Evolutionary conservation across 2,329 filamentous ascomycete species (phyloP).

Genomic region (Talaromyces funiculosus): DNA sequence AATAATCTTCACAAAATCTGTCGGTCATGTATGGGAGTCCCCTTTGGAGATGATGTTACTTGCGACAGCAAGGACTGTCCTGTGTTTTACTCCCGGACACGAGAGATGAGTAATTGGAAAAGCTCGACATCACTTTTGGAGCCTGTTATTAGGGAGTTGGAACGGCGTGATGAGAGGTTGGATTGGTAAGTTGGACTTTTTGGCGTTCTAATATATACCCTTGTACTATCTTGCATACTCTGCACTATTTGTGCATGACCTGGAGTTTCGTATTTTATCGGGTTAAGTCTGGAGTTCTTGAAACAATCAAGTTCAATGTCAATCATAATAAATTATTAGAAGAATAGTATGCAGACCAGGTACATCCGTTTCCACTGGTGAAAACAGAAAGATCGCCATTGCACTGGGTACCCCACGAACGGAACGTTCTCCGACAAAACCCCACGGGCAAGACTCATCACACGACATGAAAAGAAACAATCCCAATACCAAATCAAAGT

Average conservation of each 20-base stretch:
- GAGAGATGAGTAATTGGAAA: conserved; percentile 32
- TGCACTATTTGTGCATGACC: background rate
- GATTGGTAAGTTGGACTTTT: conserved; percentile 28
- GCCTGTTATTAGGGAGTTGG: conserved; percentile 34
- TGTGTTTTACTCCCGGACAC: conserved; percentile 65
- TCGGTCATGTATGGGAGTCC: conserved; percentile 68
- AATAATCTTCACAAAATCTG: conserved; percentile 66
- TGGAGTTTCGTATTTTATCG: background rate
- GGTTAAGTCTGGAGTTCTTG: background rate
- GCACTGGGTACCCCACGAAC: background rate
- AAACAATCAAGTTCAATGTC: background rate
- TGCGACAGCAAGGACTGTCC: conserved; percentile 92
- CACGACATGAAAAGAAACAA: background rate
- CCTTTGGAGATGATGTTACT: conserved; percentile 68
- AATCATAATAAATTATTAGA: too few relatives aligned
- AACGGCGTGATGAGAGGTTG: conserved; percentile 29
- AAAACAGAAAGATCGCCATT: background rate
- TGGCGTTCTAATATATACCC: background rate
- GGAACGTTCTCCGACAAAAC: background rate
- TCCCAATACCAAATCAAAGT: too few relatives aligned
- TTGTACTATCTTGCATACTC: background rate
- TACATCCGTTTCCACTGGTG: background rate
- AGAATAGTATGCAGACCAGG: background rate
- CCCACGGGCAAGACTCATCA: background rate
- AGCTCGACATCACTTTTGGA: conserved; percentile 32